These are phyloP conservation scores for Vaccinium macrocarpon DNA, from an alignment of 148 eudicot species.

Conservation along the genomic window DNA sequence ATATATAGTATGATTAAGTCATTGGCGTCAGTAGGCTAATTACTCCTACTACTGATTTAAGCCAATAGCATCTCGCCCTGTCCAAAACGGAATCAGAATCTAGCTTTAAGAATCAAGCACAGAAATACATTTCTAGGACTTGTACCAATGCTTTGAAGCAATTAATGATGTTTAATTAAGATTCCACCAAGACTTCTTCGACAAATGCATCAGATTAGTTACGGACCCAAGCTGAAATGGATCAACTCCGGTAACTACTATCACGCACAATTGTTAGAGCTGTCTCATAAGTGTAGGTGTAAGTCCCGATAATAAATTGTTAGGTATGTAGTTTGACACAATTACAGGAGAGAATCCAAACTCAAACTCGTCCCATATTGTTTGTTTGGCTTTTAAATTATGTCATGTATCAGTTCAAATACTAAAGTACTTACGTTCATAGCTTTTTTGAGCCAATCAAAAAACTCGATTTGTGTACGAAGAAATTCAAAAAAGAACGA, in stretches of 20 bases:
- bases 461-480: neutral
- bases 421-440: too few species aligned
- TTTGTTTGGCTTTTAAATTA: neutral
- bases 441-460: neutral
- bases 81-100: neutral
- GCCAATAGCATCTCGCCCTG: neutral
- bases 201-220: neutral
- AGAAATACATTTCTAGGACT: neutral
- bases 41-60: neutral
- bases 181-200: neutral
- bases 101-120: neutral
- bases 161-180: neutral
- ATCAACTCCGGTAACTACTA: too few species aligned
- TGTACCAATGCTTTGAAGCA: neutral
- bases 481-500: neutral
- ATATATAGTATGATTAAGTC: neutral
- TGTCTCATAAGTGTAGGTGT: neutral
- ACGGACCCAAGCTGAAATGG: neutral
- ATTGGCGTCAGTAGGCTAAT: neutral
- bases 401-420: neutral
- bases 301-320: too few species aligned
- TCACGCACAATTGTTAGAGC: neutral
- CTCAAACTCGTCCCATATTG: neutral
- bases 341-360: too few species aligned
- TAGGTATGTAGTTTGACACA: too few species aligned